Evolutionary conservation across 2,329 filamentous ascomycete genomes (phyloP), one percentile per base, ranked within the genome.

Genomic region (Alternaria sp.): DNA sequence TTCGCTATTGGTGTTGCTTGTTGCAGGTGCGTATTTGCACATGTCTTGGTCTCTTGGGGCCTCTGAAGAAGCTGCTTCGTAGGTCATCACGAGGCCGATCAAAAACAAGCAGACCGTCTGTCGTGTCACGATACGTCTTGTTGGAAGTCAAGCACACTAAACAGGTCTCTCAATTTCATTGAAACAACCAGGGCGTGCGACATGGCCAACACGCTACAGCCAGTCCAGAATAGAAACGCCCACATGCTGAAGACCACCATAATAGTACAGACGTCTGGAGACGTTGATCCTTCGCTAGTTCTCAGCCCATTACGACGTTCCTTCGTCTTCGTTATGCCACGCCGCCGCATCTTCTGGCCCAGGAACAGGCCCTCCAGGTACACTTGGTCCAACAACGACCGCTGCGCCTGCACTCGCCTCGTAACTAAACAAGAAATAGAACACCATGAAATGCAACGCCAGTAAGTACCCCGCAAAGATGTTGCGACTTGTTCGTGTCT

Each of bases 381-480:
- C 70, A 10, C 75, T 68, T 46, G 71, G 74, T 11, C 72, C 75
- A 25, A 70, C 78, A 40, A 69, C 71, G 34, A 67, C 69, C 41
- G 67, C 74, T 18, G 71, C 73, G 27, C 61, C 71, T 14, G 63
- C 76, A 16, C 70, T 64, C 9, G 69, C 87, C 60, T 92, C 92
- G 74, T 93, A 88, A 87, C 90, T 94, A 80, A 94, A 98, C 63
- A 98, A 82, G 79, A 93, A 91, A 68, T 90, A 84, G 74, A 99
- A 95, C 3, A 98, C 90, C 49, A 99, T 81, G 45, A 97, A 74
- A 81, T 99, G 95, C 68, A 99, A 84, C 34, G 89, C 92, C 36
- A 97, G 83, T 78, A 94, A 96, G 79, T 99, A 99, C 11, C 87
- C 89, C 0, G 94, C 95, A 80, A 99, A 99, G 60, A 99, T 78